phyloP scores from a whole-genome alignment of 192 early-diverging fungal species.

The Coemansia sp. region DNA sequence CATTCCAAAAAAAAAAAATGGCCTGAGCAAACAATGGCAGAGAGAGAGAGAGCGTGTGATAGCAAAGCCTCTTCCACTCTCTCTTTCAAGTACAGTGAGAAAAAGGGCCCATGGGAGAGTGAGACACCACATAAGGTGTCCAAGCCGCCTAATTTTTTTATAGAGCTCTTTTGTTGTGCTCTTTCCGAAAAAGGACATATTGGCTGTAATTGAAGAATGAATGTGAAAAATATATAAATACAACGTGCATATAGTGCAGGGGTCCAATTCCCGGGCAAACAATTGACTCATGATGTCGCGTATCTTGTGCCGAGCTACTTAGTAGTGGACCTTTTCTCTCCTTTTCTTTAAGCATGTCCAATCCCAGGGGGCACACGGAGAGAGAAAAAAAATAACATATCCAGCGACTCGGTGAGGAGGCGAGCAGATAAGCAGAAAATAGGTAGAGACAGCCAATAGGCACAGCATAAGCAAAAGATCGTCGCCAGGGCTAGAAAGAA shows the following conservation, averaged over 20 bases:
- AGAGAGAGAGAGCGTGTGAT: neutral
- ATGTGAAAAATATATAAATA: neutral
- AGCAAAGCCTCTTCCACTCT: conserved; percentile 1
- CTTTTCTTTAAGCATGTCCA: neutral
- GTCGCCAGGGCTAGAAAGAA: too few relatives aligned
- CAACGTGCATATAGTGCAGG: conserved; percentile 6
- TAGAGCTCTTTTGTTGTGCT: neutral
- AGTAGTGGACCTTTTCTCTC: neutral
- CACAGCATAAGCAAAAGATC: too few relatives aligned
- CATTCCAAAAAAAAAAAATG: neutral
- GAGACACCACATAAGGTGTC: conserved; percentile 1
- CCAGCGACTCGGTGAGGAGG: neutral
- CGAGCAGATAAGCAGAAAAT: too few relatives aligned
- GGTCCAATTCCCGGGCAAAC: neutral
- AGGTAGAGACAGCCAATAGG: too few relatives aligned
- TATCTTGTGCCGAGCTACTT: neutral
- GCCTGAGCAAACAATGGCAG: neutral
- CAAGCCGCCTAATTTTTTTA: neutral
- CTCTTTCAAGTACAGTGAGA: neutral
- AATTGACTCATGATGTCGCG: neutral
- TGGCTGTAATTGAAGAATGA: conserved; percentile 8
- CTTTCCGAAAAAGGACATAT: conserved; percentile 1
- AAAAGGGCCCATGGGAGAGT: neutral
- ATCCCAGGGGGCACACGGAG: neutral
- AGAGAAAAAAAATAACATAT: neutral